Conservation (phyloP, 2,329 filamentous ascomycete genomes). For the Pseudocercospora fuligena region DNA sequence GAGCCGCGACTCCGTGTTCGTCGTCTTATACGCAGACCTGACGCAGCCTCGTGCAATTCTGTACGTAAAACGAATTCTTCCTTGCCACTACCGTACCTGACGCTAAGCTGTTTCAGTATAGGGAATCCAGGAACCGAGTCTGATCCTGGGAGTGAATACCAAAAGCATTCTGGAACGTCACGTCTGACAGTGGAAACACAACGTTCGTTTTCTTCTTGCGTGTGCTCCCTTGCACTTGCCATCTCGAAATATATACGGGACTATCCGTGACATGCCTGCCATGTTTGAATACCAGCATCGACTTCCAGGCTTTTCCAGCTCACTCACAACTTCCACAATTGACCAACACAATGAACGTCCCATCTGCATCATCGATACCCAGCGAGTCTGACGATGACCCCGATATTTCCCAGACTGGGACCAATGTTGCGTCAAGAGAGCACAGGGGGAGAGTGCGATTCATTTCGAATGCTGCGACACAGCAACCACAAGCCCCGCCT, state of each 20-base stretch:
- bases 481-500: constrained; percentile 10
- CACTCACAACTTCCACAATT: not conserved
- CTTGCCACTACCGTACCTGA: constrained; percentile 1
- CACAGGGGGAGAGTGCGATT: constrained; percentile 14
- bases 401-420: not conserved
- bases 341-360: constrained; percentile 3
- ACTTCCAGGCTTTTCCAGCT: not conserved
- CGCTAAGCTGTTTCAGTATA: not conserved
- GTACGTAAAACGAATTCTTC: constrained; percentile 4
- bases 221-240: constrained; percentile 9
- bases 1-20: not conserved
- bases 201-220: not conserved
- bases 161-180: constrained; percentile 4
- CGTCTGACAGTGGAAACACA: constrained; percentile 6
- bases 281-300: not conserved
- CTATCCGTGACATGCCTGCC: not conserved
- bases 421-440: not conserved
- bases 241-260: not conserved
- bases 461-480: constrained; percentile 11
- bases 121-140: not conserved
- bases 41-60: constrained; percentile 8
- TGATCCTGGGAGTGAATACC: not conserved
- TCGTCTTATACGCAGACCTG: not conserved
- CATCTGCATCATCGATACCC: constrained; percentile 15
- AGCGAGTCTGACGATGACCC: constrained; percentile 20